phyloP scores from a whole-genome alignment of 345 rosid species.

The Eucalyptus microcorys region DNA sequence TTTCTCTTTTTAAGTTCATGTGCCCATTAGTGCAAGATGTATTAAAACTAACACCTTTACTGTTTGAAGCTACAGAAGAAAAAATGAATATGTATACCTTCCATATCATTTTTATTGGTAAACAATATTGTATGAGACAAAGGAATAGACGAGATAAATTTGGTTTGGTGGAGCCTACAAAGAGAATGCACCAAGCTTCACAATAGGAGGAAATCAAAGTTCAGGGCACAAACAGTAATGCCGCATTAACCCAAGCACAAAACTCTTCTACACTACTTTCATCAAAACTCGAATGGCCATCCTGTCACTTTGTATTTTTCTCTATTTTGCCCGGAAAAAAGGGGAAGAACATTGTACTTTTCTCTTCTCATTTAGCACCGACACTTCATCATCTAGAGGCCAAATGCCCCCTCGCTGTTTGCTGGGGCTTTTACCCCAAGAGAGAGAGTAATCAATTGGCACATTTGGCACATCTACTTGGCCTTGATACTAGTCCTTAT shows the following conservation, averaged over 20 bases:
- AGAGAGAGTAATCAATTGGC: background rate
- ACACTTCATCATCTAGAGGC: background rate
- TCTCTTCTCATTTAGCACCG: background rate
- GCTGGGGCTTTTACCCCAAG: background rate
- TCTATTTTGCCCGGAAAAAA: background rate
- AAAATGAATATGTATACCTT: background rate
- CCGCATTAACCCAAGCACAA: background rate
- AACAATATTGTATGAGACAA: background rate
- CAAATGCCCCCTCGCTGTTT: background rate
- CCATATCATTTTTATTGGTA: background rate
- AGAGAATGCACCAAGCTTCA: background rate
- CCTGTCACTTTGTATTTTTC: background rate
- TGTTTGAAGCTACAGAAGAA: background rate
- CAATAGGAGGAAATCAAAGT: background rate
- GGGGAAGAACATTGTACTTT: background rate
- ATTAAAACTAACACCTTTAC: background rate
- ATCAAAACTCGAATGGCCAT: background rate
- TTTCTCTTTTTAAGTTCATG: background rate
- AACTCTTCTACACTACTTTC: background rate
- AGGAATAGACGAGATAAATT: background rate
- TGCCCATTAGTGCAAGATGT: background rate
- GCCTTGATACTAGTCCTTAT: background rate
- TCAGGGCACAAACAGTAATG: background rate
- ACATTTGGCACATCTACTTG: background rate
- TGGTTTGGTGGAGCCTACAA: background rate